Evolutionary conservation across 495 filamentous ascomycete species (phyloP).

Genomic region (Aspergillus olivimuriae): DNA sequence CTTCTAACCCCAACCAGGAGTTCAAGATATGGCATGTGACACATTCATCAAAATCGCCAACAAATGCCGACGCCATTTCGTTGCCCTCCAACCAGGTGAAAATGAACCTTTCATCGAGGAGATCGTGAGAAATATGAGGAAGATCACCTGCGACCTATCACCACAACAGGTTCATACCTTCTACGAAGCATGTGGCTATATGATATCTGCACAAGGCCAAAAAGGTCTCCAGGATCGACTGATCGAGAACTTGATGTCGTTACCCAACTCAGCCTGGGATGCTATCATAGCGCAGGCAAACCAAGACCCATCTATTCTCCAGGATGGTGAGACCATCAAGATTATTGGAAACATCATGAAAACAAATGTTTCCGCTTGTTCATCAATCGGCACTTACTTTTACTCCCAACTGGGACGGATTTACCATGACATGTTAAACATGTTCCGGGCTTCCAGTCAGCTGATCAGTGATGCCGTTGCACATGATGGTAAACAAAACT

Average conservation of each 20-base stretch:
- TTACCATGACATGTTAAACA: slow-evolving; percentile 96
- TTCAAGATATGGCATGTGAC: slow-evolving; percentile 99
- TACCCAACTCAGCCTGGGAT: slow-evolving; percentile 94
- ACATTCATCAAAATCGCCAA: slow-evolving; percentile 99
- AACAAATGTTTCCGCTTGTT: slow-evolving; percentile 95
- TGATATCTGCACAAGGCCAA: slow-evolving; percentile 97
- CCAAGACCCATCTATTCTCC: slow-evolving; percentile 70
- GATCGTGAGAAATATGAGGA: slow-evolving; percentile 89
- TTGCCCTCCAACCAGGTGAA: slow-evolving; percentile 91
- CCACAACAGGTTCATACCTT: slow-evolving; percentile 98
- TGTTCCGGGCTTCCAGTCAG: slow-evolving; percentile 94
- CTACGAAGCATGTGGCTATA: slow-evolving; percentile 98
- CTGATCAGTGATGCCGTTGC: slow-evolving; percentile 89
- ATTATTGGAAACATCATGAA: slow-evolving; percentile 99
- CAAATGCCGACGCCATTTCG: slow-evolving; percentile 95
- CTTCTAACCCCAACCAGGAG: slow-evolving; percentile 53
- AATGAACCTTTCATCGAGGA: slow-evolving; percentile 96
- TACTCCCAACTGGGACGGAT: slow-evolving; percentile 98
- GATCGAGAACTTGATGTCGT: slow-evolving; percentile 84
- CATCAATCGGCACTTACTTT: slow-evolving; percentile 93
- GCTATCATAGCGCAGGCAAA: slow-evolving; percentile 82
- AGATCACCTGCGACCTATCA: slow-evolving; percentile 89
- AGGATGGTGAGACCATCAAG: slow-evolving; percentile 92
- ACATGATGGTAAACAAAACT: slow-evolving; percentile 61
- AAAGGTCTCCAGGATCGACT: slow-evolving; percentile 84